These are phyloP conservation scores for Wickerhamiella cacticola DNA, from an alignment of 805 yeast species.

Conservation along the genomic window DNA sequence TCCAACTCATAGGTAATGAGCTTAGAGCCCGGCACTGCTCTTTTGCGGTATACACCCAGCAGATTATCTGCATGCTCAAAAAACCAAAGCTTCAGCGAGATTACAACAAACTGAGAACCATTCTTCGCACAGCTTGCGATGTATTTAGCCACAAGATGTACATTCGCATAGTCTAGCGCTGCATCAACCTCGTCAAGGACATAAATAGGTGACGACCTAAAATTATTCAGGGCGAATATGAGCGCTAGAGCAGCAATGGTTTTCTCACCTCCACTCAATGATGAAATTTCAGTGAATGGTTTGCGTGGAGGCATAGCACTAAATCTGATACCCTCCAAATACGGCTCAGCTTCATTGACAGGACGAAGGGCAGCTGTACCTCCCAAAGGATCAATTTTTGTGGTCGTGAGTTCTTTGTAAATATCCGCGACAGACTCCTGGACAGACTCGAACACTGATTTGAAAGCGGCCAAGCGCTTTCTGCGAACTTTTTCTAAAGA, in stretches of 20 bases:
- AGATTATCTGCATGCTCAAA: slow-evolving; percentile 82
- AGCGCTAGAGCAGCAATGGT: slow-evolving; percentile 92
- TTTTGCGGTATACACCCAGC: slow-evolving; percentile 87
- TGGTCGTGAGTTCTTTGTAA: slow-evolving; percentile 75
- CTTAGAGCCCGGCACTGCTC: slow-evolving; percentile 12
- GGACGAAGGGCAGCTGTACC: slow-evolving; percentile 86
- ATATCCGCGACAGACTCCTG: slow-evolving; percentile 52
- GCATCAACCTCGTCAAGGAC: slow-evolving; percentile 98
- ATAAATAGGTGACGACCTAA: slow-evolving; percentile 88
- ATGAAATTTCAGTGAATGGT: slow-evolving; percentile 82
- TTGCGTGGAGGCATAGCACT: slow-evolving; percentile 97
- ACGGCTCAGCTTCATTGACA: slow-evolving; percentile 87
- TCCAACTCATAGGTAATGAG: slow-evolving; percentile 13
- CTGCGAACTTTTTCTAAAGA: slow-evolving; percentile 49
- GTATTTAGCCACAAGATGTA: slow-evolving; percentile 74
- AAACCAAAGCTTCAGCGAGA: slow-evolving; percentile 74
- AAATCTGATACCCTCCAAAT: slow-evolving; percentile 65
- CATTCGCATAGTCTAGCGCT: slow-evolving; percentile 84
- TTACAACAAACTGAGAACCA: slow-evolving; percentile 72
- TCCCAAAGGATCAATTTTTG: slow-evolving; percentile 61
- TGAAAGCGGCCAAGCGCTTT: slow-evolving; percentile 51
- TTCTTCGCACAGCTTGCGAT: slow-evolving; percentile 65
- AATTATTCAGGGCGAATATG: slow-evolving; percentile 80
- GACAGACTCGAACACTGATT: slow-evolving; percentile 67
- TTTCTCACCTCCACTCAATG: slow-evolving; percentile 91